A percentile compares a stretch with the other conserved stretches of the same genome.
Evolutionary conservation across 164 flowering plant genomes (phyloP).

Genomic region (Santalum album): DNA sequence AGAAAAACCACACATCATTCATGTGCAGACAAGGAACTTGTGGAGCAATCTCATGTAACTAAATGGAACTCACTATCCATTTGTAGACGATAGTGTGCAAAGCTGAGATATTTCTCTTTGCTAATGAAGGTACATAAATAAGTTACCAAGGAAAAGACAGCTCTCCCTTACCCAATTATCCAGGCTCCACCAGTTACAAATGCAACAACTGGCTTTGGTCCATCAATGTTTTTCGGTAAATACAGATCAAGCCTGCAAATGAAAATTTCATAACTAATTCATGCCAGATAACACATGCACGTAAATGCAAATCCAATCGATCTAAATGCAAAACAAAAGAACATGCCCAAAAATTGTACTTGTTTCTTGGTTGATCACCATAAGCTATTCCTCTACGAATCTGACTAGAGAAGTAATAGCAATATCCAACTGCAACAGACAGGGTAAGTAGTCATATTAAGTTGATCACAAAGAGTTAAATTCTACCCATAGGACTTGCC

Average conservation of each 20-base stretch:
- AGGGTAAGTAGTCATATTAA: conserved; percentile 8
- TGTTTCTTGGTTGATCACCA: conserved; percentile 89
- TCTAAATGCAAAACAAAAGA: not conserved
- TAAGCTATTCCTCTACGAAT: conserved; percentile 66
- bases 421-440: conserved; percentile 62
- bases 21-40: not conserved
- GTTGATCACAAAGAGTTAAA: not conserved
- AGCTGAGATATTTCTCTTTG: no score
- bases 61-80: no score
- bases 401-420: conserved; percentile 74
- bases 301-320: not conserved
- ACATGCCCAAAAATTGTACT: conserved; percentile 23
- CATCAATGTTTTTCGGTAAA: conserved; percentile 46
- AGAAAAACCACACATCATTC: not conserved
- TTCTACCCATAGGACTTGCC: no score
- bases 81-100: no score
- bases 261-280: not conserved
- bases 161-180: conserved; percentile 81
- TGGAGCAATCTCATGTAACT: no score
- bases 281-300: not conserved
- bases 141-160: not conserved
- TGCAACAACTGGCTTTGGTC: conserved; percentile 82
- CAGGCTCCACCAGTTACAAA: conserved; percentile 98
- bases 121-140: not conserved
- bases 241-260: conserved; percentile 78